phyloP scores from a whole-genome alignment of 495 filamentous ascomycete genomes.

The Aspergillus incahuasiensis region DNA sequence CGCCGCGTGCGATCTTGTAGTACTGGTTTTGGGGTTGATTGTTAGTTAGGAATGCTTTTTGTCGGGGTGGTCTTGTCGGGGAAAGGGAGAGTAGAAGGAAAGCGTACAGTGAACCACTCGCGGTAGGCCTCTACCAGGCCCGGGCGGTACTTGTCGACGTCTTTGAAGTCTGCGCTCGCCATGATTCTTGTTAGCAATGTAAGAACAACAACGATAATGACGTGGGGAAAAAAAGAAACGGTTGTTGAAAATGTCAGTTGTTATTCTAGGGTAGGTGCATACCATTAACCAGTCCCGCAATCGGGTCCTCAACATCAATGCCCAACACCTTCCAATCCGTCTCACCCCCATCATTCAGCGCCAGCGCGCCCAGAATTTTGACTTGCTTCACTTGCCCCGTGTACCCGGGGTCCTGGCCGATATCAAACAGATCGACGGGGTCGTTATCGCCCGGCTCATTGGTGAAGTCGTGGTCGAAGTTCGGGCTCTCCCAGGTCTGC shows the following conservation, averaged over 20 bases:
- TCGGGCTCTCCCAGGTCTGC: slow-evolving; percentile 5
- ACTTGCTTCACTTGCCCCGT: slow-evolving; percentile 1
- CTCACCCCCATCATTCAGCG: slow-evolving; percentile 1
- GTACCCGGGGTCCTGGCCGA: neutral
- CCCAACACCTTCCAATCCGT: slow-evolving; percentile 4
- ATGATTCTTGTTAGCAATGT: no score
- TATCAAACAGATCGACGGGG: slow-evolving; percentile 6
- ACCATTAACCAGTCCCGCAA: neutral
- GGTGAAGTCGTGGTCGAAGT: slow-evolving; percentile 1
- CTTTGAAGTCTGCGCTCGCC: slow-evolving; percentile 2
- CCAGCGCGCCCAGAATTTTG: slow-evolving; percentile 1
- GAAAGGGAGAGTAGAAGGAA: neutral
- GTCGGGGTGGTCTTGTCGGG: no score
- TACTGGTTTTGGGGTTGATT: neutral
- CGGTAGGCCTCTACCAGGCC: neutral
- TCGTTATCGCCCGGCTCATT: neutral
- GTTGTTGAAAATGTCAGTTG: no score
- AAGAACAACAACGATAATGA: no score
- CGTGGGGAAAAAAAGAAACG: neutral
- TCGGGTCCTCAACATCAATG: slow-evolving; percentile 1
- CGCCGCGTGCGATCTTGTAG: slow-evolving; percentile 5
- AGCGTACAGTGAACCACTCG: slow-evolving; percentile 1
- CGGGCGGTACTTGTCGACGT: slow-evolving; percentile 3
- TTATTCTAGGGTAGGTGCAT: no score
- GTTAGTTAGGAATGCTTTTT: no score